phyloP scores from a whole-genome alignment of 495 filamentous ascomycete species.

The Xylaria cubensis region DNA sequence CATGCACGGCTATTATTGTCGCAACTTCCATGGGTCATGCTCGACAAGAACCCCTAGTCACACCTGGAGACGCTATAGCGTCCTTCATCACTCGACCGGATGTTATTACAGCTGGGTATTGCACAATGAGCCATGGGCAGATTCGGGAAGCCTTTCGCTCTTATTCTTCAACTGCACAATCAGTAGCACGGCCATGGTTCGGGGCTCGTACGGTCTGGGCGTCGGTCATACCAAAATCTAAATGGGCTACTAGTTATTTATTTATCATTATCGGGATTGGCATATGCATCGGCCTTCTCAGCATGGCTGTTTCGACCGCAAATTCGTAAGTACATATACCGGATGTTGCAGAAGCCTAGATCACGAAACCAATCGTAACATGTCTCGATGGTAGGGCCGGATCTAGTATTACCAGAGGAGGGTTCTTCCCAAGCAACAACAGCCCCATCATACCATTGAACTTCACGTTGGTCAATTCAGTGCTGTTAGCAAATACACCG shows the following conservation, averaged over 20 bases:
- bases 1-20: background rate
- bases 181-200: conserved; percentile 28
- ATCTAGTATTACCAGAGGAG: conserved; percentile 16
- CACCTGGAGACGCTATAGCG: conserved; percentile 59
- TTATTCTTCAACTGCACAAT: background rate
- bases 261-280: conserved; percentile 28
- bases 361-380: background rate
- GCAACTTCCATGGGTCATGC: background rate
- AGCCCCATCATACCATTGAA: conserved; percentile 28
- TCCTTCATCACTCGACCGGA: conserved; percentile 56
- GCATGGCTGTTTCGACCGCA: background rate
- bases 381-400: background rate
- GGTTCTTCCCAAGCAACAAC: conserved; percentile 31
- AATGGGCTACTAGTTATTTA: conserved; percentile 34
- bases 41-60: conserved; percentile 46
- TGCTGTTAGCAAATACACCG: conserved; percentile 50
- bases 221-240: conserved; percentile 21
- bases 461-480: conserved; percentile 23
- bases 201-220: conserved; percentile 3
- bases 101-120: conserved; percentile 43
- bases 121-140: conserved; percentile 33
- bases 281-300: conserved; percentile 18
- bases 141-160: conserved; percentile 29
- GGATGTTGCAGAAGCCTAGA: too few species aligned
- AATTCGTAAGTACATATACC: conserved; percentile 21